Conservation (phyloP, 208 protist genomes). For the Novymonas esmeraldas region DNA sequence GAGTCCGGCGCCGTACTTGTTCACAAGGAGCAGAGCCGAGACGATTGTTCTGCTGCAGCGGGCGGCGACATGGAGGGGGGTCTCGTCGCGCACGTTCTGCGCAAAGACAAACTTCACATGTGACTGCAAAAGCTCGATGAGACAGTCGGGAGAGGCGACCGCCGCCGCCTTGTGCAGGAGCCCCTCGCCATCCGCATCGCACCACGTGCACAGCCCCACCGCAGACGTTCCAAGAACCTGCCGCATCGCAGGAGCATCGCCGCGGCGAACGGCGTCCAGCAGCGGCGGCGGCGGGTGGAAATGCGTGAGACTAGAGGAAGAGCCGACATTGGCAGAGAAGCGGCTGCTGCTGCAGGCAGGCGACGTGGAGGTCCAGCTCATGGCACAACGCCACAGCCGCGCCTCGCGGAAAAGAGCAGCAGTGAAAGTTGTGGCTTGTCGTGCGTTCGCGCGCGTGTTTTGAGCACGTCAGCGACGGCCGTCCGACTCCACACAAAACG, state of each 20-base stretch:
- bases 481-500: no score
- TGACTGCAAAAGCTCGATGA: conserved; percentile 46
- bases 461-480: no score
- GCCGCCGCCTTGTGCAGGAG: conserved; percentile 56
- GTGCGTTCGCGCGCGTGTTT: no score
- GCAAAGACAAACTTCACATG: conserved; percentile 17
- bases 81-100: conserved; percentile 44
- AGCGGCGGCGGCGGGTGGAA: conserved; percentile 8
- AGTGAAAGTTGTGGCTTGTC: no score
- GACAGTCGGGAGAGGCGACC: conserved; percentile 26
- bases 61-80: conserved; percentile 54
- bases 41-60: conserved; percentile 22
- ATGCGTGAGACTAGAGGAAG: not conserved
- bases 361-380: conserved; percentile 7
- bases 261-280: conserved; percentile 4
- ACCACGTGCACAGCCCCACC: conserved; percentile 10
- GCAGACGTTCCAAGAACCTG: not conserved
- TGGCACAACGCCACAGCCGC: not conserved
- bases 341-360: not conserved
- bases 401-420: no score
- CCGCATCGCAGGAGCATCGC: conserved; percentile 25
- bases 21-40: conserved; percentile 47
- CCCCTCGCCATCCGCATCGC: conserved; percentile 23
- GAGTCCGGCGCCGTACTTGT: conserved; percentile 42
- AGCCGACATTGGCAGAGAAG: not conserved